phyloP scores from a whole-genome alignment of 1,284 basidiomycete genomes.

The Vanrija sp. region DNA sequence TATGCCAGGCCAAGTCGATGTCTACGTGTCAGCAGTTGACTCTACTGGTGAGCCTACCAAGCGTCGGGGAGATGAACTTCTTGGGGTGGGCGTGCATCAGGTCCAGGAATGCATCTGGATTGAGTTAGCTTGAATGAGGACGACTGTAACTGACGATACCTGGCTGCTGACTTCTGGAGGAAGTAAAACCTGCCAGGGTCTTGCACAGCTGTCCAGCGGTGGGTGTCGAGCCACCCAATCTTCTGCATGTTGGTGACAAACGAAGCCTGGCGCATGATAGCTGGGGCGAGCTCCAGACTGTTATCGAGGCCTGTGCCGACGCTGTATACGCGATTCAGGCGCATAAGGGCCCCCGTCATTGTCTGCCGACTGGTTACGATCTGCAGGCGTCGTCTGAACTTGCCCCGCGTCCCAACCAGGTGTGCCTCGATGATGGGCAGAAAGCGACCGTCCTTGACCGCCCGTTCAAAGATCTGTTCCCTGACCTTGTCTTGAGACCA shows the following conservation, averaged over 20 bases:
- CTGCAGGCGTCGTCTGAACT: too few relatives aligned
- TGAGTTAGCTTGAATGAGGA: not conserved
- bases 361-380: not conserved
- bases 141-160: constrained; percentile 29
- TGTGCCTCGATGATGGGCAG: too few relatives aligned
- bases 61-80: constrained; percentile 24
- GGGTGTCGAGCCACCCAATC: constrained; percentile 33
- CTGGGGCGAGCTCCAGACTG: constrained; percentile 26
- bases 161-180: constrained; percentile 30
- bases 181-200: constrained; percentile 4
- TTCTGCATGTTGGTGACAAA: constrained; percentile 33
- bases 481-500: not conserved
- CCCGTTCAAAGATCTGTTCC: not conserved
- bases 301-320: constrained; percentile 6
- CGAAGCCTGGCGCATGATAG: constrained; percentile 29
- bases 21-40: constrained; percentile 25
- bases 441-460: not conserved
- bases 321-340: constrained; percentile 3
- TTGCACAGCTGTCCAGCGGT: constrained; percentile 11
- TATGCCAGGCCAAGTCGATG: constrained; percentile 48
- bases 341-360: not conserved
- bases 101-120: constrained; percentile 38
- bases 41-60: constrained; percentile 11
- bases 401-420: too few relatives aligned
- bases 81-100: constrained; percentile 22